Conservation (phyloP, 306 rosid species). For the Amphicarpaea edgeworthii region DNA sequence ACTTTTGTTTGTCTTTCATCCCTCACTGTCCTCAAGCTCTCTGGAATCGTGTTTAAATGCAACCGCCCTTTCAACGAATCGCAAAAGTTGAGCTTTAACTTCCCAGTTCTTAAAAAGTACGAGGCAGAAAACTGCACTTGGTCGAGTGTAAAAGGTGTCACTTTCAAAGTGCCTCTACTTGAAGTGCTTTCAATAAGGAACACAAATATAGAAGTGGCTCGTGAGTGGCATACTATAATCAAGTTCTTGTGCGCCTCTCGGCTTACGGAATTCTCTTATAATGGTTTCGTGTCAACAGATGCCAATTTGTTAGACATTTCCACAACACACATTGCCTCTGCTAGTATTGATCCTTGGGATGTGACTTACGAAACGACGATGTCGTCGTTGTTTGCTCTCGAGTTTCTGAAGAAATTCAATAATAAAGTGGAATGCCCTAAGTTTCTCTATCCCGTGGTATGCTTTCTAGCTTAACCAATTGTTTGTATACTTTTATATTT, state of each 20-base stretch:
- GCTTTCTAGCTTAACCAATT: background rate
- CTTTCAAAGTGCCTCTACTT: no score
- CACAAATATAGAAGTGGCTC: no score
- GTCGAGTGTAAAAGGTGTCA: conserved; percentile 2
- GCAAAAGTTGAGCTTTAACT: background rate
- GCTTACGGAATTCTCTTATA: background rate
- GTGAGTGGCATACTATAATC: no score
- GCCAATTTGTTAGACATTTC: background rate
- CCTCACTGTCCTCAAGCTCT: background rate
- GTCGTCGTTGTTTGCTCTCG: background rate
- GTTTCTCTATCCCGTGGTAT: background rate
- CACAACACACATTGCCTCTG: background rate
- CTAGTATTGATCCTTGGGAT: no score
- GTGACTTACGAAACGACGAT: no score
- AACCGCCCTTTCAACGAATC: background rate
- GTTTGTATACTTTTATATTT: no score
- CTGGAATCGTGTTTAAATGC: background rate
- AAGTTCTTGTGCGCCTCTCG: background rate
- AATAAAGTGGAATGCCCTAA: background rate
- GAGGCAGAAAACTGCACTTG: conserved; percentile 5
- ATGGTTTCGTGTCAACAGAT: background rate
- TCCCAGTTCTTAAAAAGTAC: conserved; percentile 27
- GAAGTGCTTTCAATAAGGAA: background rate
- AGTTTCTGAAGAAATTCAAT: background rate
- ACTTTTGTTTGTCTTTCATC: background rate